Base-by-base conservation (phyloP, 768 basidiomycete species). In the Mycena haematopus region DNA sequence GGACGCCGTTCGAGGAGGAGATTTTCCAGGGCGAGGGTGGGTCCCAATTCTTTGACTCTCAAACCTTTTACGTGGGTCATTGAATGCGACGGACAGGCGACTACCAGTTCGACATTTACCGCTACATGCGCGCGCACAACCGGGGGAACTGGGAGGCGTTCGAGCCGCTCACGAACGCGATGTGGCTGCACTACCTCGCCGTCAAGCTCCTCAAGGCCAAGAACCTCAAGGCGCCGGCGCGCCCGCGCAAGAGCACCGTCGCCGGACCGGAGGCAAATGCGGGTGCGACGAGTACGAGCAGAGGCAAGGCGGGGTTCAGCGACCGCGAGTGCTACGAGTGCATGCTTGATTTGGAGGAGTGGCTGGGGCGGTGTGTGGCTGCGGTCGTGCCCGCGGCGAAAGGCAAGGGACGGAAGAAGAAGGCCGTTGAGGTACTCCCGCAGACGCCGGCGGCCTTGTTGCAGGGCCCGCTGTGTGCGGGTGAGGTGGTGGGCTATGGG, bases 21-120 rank as follows among this genome's bases (percentile, higher is more conserved):
- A 84, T 95, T 24, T 98, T 98, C 69, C 90, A 93, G 77, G 96
- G 96, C 31, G 86, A 92, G 79, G 96, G 94, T 88, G 69, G 70
- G 75, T n/a, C 6, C 19, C 2, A 36, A 19, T n/a, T 5, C 19
- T 60, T 22, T 19, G 25, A 13, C 27, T 13, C 29, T 49, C 10
- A 33, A 74, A n/a, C 44, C 17, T 57, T 68, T 21, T 6, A 7
- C 24, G 47, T 36, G 2, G 13, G 4, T 29, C 2, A 50, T 49
- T 17, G 29, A 31, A 29, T 50, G 27, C 50, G 50, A 14, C 25
- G 15, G 65, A 56, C 63, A 92, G 91, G 94, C 11, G 93, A 95
- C 73, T 92, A 93, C 70, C 97, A 99, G 74, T 98, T 94, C 74
- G 95, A 98, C 71, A 81, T 98, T 5, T 99, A 99, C 71, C 86